Percentiles rank a stretch among this genome's conserved stretches.
Conservation (phyloP, 2,329 filamentous ascomycete genomes). For the Phaeosphaeriaceae sp. region DNA sequence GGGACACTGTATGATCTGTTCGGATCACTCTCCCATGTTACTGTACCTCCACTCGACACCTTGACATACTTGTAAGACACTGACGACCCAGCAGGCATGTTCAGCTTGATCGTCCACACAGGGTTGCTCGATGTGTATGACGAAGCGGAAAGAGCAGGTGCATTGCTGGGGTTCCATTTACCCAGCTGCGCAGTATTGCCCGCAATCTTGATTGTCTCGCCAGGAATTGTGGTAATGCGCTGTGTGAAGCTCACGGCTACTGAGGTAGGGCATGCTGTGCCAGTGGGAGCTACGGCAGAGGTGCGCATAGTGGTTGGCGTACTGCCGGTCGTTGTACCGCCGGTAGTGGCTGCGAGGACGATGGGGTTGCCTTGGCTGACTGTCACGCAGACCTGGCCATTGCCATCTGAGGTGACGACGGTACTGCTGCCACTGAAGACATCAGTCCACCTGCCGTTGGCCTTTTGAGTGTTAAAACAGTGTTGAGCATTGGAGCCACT, state of each 20-base stretch:
- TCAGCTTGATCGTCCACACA: conserved; percentile 56
- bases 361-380: conserved; percentile 55
- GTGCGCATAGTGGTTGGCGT: conserved; percentile 22
- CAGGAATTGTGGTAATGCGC: conserved; percentile 56
- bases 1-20: conserved; percentile 53
- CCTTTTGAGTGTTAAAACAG: conserved; percentile 53
- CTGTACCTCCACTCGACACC: conserved; percentile 54
- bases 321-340: conserved; percentile 14
- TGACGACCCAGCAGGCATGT: conserved; percentile 49
- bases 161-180: conserved; percentile 51
- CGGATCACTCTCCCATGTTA: conserved; percentile 55
- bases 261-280: conserved; percentile 34
- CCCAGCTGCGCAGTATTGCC: conserved; percentile 57
- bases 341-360: conserved; percentile 43
- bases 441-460: conserved; percentile 53
- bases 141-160: conserved; percentile 51
- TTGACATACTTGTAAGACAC: conserved; percentile 58
- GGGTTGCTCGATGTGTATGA: conserved; percentile 56
- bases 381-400: conserved; percentile 53
- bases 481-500: conserved; percentile 48
- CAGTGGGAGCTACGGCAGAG: conserved; percentile 10
- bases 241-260: conserved; percentile 55
- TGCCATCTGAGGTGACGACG: conserved; percentile 49
- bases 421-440: conserved; percentile 46
- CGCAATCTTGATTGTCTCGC: conserved; percentile 58